Evolutionary conservation across 2,329 filamentous ascomycete genomes (phyloP).

Genomic region (Nigrograna mackinnonii): DNA sequence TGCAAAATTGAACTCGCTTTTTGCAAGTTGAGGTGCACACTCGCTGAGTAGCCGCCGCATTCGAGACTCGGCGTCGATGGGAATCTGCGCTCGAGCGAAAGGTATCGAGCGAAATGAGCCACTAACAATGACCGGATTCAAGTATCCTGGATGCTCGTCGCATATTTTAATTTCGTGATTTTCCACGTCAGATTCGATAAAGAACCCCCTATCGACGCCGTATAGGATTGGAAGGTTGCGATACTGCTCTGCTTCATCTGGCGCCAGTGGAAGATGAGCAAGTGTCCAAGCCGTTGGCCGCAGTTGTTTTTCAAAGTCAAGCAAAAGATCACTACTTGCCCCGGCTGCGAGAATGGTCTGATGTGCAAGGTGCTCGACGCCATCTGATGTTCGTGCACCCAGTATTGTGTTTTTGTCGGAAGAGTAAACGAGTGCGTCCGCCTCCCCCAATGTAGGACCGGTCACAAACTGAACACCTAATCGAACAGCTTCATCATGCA

Average conservation of each 20-base stretch:
- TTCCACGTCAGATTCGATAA: constrained; percentile 53
- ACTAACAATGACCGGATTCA: constrained; percentile 45
- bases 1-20: constrained; percentile 53
- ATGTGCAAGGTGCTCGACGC: constrained; percentile 44
- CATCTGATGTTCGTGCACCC: constrained; percentile 50
- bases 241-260: constrained; percentile 50
- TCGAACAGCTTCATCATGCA: constrained; percentile 48
- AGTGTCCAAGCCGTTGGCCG: constrained; percentile 60
- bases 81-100: constrained; percentile 50
- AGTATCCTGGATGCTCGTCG: constrained; percentile 62
- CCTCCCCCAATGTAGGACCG: constrained; percentile 42
- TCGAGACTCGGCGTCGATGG: constrained; percentile 50
- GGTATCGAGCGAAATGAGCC: constrained; percentile 41
- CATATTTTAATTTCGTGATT: constrained; percentile 54
- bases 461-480: constrained; percentile 54
- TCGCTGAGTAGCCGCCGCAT: constrained; percentile 53
- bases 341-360: constrained; percentile 55
- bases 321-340: constrained; percentile 49
- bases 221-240: constrained; percentile 54
- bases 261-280: constrained; percentile 54
- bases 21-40: constrained; percentile 57
- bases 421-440: constrained; percentile 39
- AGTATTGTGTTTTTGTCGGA: constrained; percentile 35
- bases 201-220: constrained; percentile 54
- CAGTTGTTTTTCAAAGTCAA: constrained; percentile 57